Evolutionary conservation across 1,284 basidiomycete species (phyloP), one percentile per base, ranked within the genome.

Genomic region (Sanghuangporus sanghuang): DNA sequence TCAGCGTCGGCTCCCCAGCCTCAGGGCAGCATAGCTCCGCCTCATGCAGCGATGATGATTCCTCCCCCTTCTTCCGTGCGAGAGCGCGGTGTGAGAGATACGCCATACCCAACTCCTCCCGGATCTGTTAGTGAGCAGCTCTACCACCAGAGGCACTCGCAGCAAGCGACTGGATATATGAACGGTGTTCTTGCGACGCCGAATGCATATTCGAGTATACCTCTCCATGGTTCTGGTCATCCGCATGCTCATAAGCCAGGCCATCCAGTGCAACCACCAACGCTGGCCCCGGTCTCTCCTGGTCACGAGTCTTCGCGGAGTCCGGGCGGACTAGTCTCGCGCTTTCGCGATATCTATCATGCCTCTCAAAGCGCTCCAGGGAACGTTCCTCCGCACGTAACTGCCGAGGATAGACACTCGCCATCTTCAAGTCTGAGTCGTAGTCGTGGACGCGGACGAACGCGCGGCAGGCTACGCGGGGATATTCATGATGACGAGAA

Each of bases 51-150:
- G 6, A 57, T 61, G 59, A 46, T 52, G 27, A 36, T 52, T 21
- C 49, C 59, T 21, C 46, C 46, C 38, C 50, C 54, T 11, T 42
- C 14, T 12, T 48, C 23, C 21, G 16, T n/a, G 55, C 32, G 21
- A 18, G 56, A 63, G 12, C 39, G 48, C 6, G 63, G 63, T 50
- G 59, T 55, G 58, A 38, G 59, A 23, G 50, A 53, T 12, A 57
- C 58, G 23, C 63, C 58, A 23, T 61, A 61, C 44, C 63, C 63
- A 18, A 64, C 63, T 2, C 63, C 63, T 16, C 63, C 63, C 27
- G 55, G 59, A 16, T 64, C 63, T 36, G 23, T 50, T 6, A 42
- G 56, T 40, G 58, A 49, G n/a, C 48, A 61, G 27, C 44, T 6
- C 3, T 23, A 18, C 39, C 50, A 53, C 14, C 59, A 60, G 2